Evolutionary conservation across 2,329 filamentous ascomycete species (phyloP), one percentile per base, ranked within the genome.

Genomic region (Colletotrichum sojae): DNA sequence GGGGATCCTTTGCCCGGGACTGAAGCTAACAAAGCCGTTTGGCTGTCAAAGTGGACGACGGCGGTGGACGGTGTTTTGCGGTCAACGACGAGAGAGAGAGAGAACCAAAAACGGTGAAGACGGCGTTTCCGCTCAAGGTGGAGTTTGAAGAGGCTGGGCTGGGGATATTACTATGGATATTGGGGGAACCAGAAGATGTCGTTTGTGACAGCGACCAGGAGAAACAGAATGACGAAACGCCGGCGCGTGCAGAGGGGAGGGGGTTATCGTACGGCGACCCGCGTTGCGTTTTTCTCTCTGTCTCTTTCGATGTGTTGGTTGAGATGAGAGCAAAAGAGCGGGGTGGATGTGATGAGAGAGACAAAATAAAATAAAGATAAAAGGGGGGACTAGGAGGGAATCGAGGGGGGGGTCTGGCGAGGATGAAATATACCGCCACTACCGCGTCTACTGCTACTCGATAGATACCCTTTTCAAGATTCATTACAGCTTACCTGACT

Each of bases 301-400:
- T 49, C 18, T 18, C 39, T 27, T 16, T 31, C 54, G 49, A 60
- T 43, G 40, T 60, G 55, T 56, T 66, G 62, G 66, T 45, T 66
- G 56, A 60, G 22, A 60, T 60, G 62, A 51, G 54, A 69, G 51
- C 40, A 60, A 62, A 69, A 66, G 49, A 66, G 62, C 62, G 55
- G 66, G 55, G 62, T 36, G 61, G 27, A 39, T 9, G 48, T 39
- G 58, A 25, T 6, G 9, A 36, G 13, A 64, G 52, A 2, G 51
- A 18, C 3, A 54, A 54, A 54, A 39, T 20, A 20, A 54, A 60
- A 60, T 36, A 36, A 36, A 9, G 31, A 36, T 9, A 65, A 18
- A 12, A 12, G 31, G 53, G 31, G 31, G 27, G 39, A 6, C 31
- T 16, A 51, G 18, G 31, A 59, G 15, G 62, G 27, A 18, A n/a